Evolutionary conservation across 2,329 filamentous ascomycete species (phyloP).

Genomic region (Orbilia brochopaga): DNA sequence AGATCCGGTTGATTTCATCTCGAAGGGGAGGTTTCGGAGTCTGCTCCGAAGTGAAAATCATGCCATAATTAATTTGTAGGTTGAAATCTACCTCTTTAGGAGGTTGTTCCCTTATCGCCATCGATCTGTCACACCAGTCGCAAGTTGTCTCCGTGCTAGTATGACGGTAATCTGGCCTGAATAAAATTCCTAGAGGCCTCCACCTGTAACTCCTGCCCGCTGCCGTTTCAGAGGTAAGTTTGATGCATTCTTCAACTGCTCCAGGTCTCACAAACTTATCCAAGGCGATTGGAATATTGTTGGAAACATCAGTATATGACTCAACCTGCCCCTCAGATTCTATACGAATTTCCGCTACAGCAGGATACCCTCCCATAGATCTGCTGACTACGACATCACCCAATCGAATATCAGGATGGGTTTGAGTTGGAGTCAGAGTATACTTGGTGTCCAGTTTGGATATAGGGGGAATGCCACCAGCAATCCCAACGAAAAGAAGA

Average conservation of each 20-base stretch:
- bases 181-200: no score
- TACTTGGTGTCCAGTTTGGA: no score
- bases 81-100: neutral
- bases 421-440: no score
- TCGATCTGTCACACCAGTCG: neutral
- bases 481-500: slow-evolving; percentile 15
- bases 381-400: slow-evolving; percentile 13
- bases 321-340: neutral
- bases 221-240: no score
- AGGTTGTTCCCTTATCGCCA: neutral
- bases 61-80: neutral
- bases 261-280: no score
- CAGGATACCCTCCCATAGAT: neutral
- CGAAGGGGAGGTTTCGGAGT: neutral
- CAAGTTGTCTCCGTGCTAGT: neutral
- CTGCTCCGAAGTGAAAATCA: neutral
- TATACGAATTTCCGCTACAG: neutral
- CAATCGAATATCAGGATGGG: no score
- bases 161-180: no score
- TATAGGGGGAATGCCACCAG: neutral
- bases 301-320: neutral
- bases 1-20: no score
- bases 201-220: no score
- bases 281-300: neutral
- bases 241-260: no score